Evolutionary conservation across 148 eudicot species (phyloP), one percentile per base, ranked within the genome.

Genomic region (Cornus florida): DNA sequence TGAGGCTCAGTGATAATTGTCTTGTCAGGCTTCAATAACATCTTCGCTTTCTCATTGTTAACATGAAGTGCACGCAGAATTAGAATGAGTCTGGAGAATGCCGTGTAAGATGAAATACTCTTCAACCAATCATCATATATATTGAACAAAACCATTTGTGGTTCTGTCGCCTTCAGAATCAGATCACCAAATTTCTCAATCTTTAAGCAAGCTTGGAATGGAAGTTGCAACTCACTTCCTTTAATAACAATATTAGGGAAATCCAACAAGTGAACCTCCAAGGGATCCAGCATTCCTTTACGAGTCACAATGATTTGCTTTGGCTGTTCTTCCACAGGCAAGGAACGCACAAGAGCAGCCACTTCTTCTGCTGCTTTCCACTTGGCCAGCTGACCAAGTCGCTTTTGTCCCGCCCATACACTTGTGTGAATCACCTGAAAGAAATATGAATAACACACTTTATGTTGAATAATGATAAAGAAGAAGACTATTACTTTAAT

Each of bases 311-410:
- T 94, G 66, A 97, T 92, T 75, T 97, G 99, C 70, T 94, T 97
- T 0, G 99, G 98, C 70, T 97, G 99, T 79, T 97, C 99, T 78
- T 97, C 99, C 77, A 97, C 99, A 31, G 99, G 99, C 83, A 97
- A 86, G 65, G 99, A 97, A 20, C 99, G 89, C 50, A 97, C 98
- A 69, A 94, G 92, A 16, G 99, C 99, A 35, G 99, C 99, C 69
- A 95, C 99, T 88, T 95, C 99, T 88, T 93, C 99, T 62, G 98
- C 99, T 48, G 99, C 94, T 84, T 97, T 97, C 99, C 99, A 97
- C 90, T 94, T 97, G 62, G 99, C 98, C 82, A 97, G 83, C 91
- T 97, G 99, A 76, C 99, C 99, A 74, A 97, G 96, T 82, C 99
- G 97, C 86, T 97, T 97, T 80, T 97, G 99, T 79, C 99, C 99